phyloP scores from a whole-genome alignment of 1,284 basidiomycete species.

The Uromyces viciae-fabae region DNA sequence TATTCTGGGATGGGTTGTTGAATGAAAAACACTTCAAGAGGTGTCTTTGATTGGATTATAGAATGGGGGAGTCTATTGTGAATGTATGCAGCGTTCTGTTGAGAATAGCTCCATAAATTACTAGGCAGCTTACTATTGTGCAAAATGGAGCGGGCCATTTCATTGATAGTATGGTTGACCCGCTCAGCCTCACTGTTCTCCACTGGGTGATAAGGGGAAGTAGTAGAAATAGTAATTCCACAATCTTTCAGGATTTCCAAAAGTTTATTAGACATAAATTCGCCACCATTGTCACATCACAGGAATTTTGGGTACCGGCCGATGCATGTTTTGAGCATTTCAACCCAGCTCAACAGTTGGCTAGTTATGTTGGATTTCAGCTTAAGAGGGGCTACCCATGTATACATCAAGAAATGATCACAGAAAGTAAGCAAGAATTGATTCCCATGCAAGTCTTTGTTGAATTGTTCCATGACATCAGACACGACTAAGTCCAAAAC shows the following conservation, averaged over 20 bases:
- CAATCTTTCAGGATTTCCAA: not conserved
- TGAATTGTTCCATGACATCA: not conserved
- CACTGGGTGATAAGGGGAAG: not conserved
- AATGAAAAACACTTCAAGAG: not conserved
- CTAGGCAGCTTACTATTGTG: not conserved
- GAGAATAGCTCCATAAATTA: not conserved
- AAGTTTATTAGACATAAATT: not conserved
- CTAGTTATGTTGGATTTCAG: not conserved
- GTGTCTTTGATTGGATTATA: not conserved
- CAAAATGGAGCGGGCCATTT: conserved; percentile 4
- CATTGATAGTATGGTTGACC: conserved; percentile 12
- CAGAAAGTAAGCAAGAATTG: not conserved
- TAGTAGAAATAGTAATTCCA: not conserved
- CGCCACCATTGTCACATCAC: not conserved
- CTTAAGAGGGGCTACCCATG: not conserved
- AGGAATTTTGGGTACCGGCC: not conserved
- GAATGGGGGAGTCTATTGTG: conserved; percentile 6
- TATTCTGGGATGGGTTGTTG: not conserved
- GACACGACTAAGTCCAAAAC: conserved; percentile 11
- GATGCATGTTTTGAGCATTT: not conserved
- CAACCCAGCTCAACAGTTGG: not conserved
- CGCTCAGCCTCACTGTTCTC: not conserved
- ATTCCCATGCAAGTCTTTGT: not conserved
- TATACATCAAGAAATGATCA: not conserved
- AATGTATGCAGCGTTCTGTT: not conserved